Base-by-base conservation (phyloP, 352 stramenopile species). In the Phytopythium vexans region DNA sequence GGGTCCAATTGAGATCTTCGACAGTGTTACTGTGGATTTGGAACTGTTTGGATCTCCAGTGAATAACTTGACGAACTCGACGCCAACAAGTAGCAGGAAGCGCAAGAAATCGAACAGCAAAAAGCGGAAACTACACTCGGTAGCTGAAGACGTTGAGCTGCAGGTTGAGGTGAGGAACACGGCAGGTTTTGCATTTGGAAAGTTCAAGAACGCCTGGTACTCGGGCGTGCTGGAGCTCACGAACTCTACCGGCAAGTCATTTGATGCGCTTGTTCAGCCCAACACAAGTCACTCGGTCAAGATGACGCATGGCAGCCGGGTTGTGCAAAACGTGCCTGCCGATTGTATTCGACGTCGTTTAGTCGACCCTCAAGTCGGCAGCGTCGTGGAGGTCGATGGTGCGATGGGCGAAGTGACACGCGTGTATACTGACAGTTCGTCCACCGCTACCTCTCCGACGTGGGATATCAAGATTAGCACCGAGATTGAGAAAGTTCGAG, bases 301-400 rank as follows among this genome's bases (percentile, higher is more conserved):
- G 15, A 38, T 91, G 41, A 27, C 77, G 11, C 56, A 50, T 56
- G 59, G 66, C 4, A 70, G 69, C 14, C 67, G 67, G 37, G 46
- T 76, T 4, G 50, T 87, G 15, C 67, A 62, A 34, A 78, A 87
- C 8, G 59, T 92, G 9, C 67, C 74, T 43, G 58, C 55, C 47
- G 53, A 73, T 14, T 66, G 49, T 9, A 41, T 92, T 48, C 79
- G 82, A 8, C 55, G 63, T 10, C 64, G 73, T 33, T 41, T 46
- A 3, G 49, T 58, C 27, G 36, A 60, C 7, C 78, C 82, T 3
- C 78, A 89, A 66, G 52, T 88, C 8, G 82, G 82, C 11, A 92
- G 82, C 53, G 72, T 92, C 9, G 77, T 92, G 38, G 74, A 88
- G 33, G 66, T 89, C 12, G 82, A 89, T 61, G 82, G 77, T 3